Conservation (phyloP, 805 yeast species). For the Candida railenensis region DNA sequence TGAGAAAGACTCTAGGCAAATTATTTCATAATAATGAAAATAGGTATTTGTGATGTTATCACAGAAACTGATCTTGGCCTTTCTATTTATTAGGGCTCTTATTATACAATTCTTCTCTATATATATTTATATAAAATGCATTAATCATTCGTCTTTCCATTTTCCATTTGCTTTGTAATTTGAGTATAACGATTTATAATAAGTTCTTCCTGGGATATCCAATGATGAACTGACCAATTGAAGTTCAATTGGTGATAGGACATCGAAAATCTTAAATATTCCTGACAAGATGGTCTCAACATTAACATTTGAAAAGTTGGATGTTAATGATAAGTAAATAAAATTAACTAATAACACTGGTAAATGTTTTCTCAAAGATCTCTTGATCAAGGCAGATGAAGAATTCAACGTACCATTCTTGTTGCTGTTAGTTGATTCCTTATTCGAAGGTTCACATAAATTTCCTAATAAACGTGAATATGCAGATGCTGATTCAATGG, state of each 20-base stretch:
- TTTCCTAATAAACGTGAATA: conserved; percentile 61
- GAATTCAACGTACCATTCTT: conserved; percentile 43
- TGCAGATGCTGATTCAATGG: conserved; percentile 43
- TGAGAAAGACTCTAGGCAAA: conserved; percentile 26
- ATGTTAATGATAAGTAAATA: conserved; percentile 50
- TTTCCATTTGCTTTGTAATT: conserved; percentile 77
- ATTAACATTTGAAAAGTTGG: conserved; percentile 45
- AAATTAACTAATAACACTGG: conserved; percentile 61
- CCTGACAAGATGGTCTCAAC: conserved; percentile 54
- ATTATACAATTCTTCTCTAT: not conserved
- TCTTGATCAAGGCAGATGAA: conserved; percentile 52
- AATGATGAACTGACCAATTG: conserved; percentile 59
- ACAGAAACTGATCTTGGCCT: not conserved
- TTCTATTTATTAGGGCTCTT: not conserved
- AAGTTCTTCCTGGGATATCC: conserved; percentile 67
- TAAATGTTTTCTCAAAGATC: conserved; percentile 61
- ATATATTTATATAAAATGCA: not conserved
- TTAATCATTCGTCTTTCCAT: conserved; percentile 62
- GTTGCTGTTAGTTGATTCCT: conserved; percentile 20
- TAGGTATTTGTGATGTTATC: conserved; percentile 16
- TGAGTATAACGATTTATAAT: conserved; percentile 64
- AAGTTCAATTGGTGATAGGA: conserved; percentile 66
- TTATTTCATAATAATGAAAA: conserved; percentile 29
- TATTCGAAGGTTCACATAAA: conserved; percentile 67
- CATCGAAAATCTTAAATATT: conserved; percentile 63